Evolutionary conservation across 345 rosid species (phyloP), one percentile per base, ranked within the genome.

Genomic region (Corchorus olitorius): DNA sequence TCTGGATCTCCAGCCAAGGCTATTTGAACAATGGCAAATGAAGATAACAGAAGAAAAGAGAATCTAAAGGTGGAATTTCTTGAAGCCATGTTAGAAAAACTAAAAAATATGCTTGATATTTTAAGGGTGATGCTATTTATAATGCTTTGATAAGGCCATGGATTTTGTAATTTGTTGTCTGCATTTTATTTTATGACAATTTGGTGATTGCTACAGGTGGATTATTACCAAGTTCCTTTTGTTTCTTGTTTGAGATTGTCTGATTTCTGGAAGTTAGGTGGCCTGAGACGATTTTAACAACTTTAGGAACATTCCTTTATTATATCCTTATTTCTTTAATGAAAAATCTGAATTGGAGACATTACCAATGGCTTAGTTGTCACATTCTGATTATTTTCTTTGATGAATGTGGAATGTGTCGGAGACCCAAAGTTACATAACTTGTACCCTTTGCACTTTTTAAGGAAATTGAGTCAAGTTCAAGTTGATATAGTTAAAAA

Each of bases 131-230:
- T 15, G 13, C 11, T 65, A 65, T 72, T 72, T 80, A 54, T 75
- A 55, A 22, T n/a, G 33, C 50, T 37, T 13, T 1, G 2, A 12
- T 39, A 20, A 27, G 55, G 56, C 52, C 0, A n/a, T 19, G 70
- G 52, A 15, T 43, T 43, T 22, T 41, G 8, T 33, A 3, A 19
- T 20, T 10, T 7, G 3, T 1, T 7, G n/a, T 55, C 10, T 0
- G 1, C 7, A 6, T 43, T 4, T 43, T 43, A 5, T 43, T 5
- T 2, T 22, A 6, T 7, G 16, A 5, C 50, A 65, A 65, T 9
- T 41, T 41, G 70, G 70, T 41, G 52, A n/a, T 6, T 41, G 72
- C 72, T 46, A 6, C 55, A 22, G 55, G 72, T 67, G 55, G 55
- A 67, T 46, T 54, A 67, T 46, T 48, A 14, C 72, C 55, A 22